Conservation (phyloP, 345 rosid species). For the Erodium maritimum region DNA sequence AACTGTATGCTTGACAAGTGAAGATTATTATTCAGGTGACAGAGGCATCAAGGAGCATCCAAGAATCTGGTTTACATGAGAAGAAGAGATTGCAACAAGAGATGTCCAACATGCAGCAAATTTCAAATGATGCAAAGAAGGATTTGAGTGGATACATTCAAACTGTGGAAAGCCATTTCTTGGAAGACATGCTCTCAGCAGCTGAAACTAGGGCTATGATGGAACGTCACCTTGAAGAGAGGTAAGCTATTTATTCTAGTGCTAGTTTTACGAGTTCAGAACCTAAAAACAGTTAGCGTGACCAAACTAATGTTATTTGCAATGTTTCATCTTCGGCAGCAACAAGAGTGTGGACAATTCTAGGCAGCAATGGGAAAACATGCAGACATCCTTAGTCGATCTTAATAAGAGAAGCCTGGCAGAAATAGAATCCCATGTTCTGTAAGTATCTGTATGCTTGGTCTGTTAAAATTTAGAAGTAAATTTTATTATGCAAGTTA, state of each 20-base stretch:
- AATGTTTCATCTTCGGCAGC: conserved; percentile 30
- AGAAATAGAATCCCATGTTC: conserved; percentile 24
- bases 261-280: no score
- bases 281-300: neutral
- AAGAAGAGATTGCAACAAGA: conserved; percentile 43
- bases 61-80: conserved; percentile 29
- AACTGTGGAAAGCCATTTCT: conserved; percentile 32
- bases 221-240: conserved; percentile 46
- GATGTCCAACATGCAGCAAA: conserved; percentile 47
- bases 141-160: conserved; percentile 35
- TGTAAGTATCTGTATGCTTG: conserved; percentile 16
- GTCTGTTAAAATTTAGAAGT: neutral
- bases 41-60: conserved; percentile 44
- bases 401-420: conserved; percentile 18
- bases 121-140: conserved; percentile 37
- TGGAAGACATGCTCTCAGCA: conserved; percentile 46
- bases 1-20: conserved; percentile 11
- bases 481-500: no score
- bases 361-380: conserved; percentile 43
- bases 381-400: conserved; percentile 20
- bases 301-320: neutral
- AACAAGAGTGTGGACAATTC: conserved; percentile 33
- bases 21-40: conserved; percentile 30
- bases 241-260: conserved; percentile 27
- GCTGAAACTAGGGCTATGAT: conserved; percentile 44